Evolutionary conservation across 176 grass and related monocot genomes (phyloP), one percentile per base, ranked within the genome.

Genomic region (Aegilops sharonensis): DNA sequence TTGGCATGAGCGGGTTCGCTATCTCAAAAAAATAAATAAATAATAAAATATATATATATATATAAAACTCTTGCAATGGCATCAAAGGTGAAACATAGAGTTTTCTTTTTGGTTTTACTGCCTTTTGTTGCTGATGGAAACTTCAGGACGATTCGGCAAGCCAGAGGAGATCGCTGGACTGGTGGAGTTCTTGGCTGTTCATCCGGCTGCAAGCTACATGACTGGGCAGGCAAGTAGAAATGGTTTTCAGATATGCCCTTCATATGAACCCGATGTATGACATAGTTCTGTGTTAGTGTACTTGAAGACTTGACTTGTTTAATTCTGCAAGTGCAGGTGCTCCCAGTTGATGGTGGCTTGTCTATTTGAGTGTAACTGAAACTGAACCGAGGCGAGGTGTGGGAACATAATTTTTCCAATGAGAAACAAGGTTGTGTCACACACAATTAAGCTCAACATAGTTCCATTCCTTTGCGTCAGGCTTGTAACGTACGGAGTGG

Each of bases 311-410:
- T 73, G 9, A 14, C 8, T 15, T 45, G 18, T 21, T 72, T 9
- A 52, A 31, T 84, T 63, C 9, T 84, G 61, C 18, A 47, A 11
- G 3, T 85, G 84, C 88, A 97, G 92, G 90, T 97, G 47, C 73
- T 97, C n/a, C 86, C 92, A 32, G 82, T 97, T 88, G 95, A 94
- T 77, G 95, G 95, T 68, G 95, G 95, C 20, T 66, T 97, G 47
- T 93, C 93, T 12, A 94, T 97, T 90, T 97, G 72, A 92, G 11
- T 66, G 32, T n/a, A 7, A 42, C 64, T n/a, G 9, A 5, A 23
- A 32, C 10, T 15, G 1, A 60, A 70, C 10, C 13, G 18, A 23
- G 42, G n/a, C n/a, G 2, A 78, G 45, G n/a, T 18, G 18, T 20
- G 11, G 66, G 32, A 75, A 29, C 39, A 24, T 11, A 25, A 42